These are phyloP conservation scores for Xenoacremonium recifei DNA, from an alignment of 2,329 filamentous ascomycete genomes.

Conservation along the genomic window DNA sequence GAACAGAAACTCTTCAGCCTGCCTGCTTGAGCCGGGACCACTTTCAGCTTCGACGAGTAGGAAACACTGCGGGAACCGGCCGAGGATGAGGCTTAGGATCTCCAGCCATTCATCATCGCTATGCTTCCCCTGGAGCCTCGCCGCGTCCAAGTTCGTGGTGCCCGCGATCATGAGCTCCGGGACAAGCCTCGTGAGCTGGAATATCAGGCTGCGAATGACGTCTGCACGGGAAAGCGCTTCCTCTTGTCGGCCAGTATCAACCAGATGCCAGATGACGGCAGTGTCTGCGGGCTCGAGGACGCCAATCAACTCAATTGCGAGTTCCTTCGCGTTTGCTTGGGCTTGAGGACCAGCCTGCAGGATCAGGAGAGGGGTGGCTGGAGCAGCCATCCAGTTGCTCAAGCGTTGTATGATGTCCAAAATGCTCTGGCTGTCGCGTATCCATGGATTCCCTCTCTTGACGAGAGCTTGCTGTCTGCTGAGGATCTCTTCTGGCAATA, in stretches of 20 bases:
- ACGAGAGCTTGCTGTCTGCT: constrained; percentile 2
- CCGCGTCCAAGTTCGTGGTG: background rate
- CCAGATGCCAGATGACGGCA: constrained; percentile 5
- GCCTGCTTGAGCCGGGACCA: too few species aligned
- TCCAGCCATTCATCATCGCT: constrained; percentile 2
- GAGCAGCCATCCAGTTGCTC: constrained; percentile 1
- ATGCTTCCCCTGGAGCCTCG: background rate
- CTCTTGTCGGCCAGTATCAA: background rate
- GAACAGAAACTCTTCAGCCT: too few species aligned
- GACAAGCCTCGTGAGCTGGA: background rate
- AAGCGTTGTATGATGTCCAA: background rate
- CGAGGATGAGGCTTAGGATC: constrained; percentile 1
- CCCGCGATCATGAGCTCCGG: background rate
- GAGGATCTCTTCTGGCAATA: background rate
- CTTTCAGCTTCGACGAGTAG: constrained; percentile 6
- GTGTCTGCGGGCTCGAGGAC: background rate
- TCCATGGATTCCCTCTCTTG: background rate
- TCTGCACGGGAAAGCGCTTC: background rate
- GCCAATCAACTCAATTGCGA: constrained; percentile 2
- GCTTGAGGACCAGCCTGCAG: constrained; percentile 1
- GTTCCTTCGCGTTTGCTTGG: constrained; percentile 2
- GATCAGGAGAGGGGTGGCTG: constrained; percentile 1
- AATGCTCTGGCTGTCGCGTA: background rate
- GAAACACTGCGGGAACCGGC: background rate
- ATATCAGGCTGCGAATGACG: constrained; percentile 1